Percentiles rank a stretch among this genome's conserved stretches.
Evolutionary conservation across 2,329 filamentous ascomycete species (phyloP).

Genomic region (Thermochaetoides dissita): DNA sequence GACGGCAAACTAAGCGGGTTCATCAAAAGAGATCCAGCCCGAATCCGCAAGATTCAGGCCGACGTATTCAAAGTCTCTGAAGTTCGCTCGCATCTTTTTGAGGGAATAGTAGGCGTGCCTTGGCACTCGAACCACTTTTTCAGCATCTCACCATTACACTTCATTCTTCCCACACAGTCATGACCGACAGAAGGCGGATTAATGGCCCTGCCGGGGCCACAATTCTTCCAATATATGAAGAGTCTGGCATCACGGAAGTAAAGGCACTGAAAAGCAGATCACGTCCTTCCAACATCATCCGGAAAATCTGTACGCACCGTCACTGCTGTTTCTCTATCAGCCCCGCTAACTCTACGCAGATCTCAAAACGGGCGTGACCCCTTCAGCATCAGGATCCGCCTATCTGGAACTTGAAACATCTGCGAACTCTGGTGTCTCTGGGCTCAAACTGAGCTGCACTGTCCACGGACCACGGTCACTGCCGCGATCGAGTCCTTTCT

Average conservation of each 20-base stretch:
- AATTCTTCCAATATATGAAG: conserved; percentile 49
- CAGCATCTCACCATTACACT: background rate
- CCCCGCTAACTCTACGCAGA: conserved; percentile 36
- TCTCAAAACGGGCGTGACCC: conserved; percentile 80
- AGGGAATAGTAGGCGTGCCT: no score
- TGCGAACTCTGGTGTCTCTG: conserved; percentile 27
- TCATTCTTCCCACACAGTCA: conserved; percentile 19
- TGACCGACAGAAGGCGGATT: conserved; percentile 77
- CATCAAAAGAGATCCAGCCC: background rate
- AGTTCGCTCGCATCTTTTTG: background rate
- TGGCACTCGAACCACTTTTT: background rate
- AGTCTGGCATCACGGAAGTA: conserved; percentile 30
- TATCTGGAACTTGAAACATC: conserved; percentile 56
- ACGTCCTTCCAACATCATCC: conserved; percentile 55
- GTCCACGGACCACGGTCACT: conserved; percentile 88
- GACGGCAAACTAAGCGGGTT: background rate
- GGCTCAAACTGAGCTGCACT: conserved; percentile 82
- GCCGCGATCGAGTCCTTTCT: conserved; percentile 80
- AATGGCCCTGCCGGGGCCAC: conserved; percentile 77
- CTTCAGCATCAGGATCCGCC: conserved; percentile 84
- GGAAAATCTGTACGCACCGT: conserved; percentile 65
- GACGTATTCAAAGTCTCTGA: no score
- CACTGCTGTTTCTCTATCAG: no score
- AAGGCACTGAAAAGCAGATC: conserved; percentile 31
- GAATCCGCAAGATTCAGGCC: background rate